phyloP scores from a whole-genome alignment of 805 yeast species.

The Ogataea minuta region DNA sequence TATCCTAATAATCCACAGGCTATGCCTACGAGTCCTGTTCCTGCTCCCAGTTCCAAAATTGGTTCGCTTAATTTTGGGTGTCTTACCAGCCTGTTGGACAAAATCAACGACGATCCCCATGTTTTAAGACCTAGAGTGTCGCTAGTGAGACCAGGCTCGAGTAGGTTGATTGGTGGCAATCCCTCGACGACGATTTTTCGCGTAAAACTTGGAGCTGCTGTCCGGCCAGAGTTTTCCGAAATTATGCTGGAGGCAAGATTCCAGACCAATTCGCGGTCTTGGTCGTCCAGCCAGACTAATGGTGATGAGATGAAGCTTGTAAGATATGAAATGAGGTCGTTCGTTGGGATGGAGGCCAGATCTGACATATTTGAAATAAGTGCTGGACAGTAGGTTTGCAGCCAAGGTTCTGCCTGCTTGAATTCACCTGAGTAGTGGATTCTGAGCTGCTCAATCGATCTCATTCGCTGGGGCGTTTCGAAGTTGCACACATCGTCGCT shows the following conservation, averaged over 20 bases:
- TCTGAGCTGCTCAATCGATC: conserved; percentile 23
- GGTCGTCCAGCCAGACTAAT: conserved; percentile 44
- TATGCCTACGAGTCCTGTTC: conserved; percentile 91
- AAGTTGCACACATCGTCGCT: conserved; percentile 55
- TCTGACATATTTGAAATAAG: conserved; percentile 22
- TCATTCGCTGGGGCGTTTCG: conserved; percentile 16
- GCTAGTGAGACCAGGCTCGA: conserved; percentile 82
- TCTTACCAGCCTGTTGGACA: conserved; percentile 51
- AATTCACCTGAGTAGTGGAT: conserved; percentile 33
- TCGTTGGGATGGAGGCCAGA: conserved; percentile 7
- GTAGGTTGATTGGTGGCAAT: conserved; percentile 44
- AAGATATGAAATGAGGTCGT: conserved; percentile 45
- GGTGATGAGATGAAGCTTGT: conserved; percentile 49
- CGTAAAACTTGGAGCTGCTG: conserved; percentile 71
- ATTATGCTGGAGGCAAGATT: conserved; percentile 61
- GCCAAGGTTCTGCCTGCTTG: conserved; percentile 43
- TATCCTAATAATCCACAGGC: conserved; percentile 54
- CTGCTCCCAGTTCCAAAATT: conserved; percentile 84
- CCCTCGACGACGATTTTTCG: conserved; percentile 47
- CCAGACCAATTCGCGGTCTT: conserved; percentile 41
- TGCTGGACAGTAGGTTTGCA: conserved; percentile 36
- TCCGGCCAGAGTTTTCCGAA: conserved; percentile 80
- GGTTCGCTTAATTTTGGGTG: conserved; percentile 28
- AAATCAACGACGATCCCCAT: conserved; percentile 87
- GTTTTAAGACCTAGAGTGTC: conserved; percentile 91